Evolutionary conservation across 169 alveolate species (phyloP), one percentile per base, ranked within the genome.

Genomic region (Eimeria tenella): DNA sequence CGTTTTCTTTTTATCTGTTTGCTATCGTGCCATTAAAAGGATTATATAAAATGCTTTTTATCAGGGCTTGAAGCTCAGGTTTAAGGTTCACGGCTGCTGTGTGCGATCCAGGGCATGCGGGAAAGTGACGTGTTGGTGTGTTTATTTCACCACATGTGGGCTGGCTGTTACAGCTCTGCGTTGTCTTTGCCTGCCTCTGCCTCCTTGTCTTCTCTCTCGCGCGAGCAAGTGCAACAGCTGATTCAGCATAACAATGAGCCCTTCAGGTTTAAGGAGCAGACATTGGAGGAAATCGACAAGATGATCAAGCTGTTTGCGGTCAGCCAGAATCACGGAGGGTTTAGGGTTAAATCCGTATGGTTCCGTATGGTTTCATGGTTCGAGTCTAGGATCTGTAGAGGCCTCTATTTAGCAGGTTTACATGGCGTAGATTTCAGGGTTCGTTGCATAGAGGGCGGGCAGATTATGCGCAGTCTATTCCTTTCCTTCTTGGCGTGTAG

Each of bases 131-230:
- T 60, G 56, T 52, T 82, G 23, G 58, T 17, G 23, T 6, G 75
- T 25, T 50, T 55, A 55, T 8, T 60, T 42, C 90, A 82, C 60
- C 60, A 49, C 10, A 55, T 60, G 25, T 82, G 90, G 90, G 90
- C 90, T 15, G 73, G 73, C 60, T 82, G 90, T 58, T 82, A 58
- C 77, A 58, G 65, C 90, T 23, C 55, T 5, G 73, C 90, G 4
- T 74, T 82, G 42, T 25, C 90, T 6, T 68, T 82, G 31, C 60
- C 90, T n/a, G 77, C 75, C 60, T 21, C 73, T 58, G 42, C 15
- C 17, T 53, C 88, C 49, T 15, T 58, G 1, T 25, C 25, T 11
- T 21, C 5, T 60, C 56, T 82, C 5, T 15, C 90, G 8, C 42
- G n/a, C 31, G 77, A 56, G 60, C 75, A 73, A 8, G 75, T n/a